Percentiles rank a stretch among this genome's conserved stretches.
Conservation (phyloP, 208 protist species). For the Novymonas esmeraldas region DNA sequence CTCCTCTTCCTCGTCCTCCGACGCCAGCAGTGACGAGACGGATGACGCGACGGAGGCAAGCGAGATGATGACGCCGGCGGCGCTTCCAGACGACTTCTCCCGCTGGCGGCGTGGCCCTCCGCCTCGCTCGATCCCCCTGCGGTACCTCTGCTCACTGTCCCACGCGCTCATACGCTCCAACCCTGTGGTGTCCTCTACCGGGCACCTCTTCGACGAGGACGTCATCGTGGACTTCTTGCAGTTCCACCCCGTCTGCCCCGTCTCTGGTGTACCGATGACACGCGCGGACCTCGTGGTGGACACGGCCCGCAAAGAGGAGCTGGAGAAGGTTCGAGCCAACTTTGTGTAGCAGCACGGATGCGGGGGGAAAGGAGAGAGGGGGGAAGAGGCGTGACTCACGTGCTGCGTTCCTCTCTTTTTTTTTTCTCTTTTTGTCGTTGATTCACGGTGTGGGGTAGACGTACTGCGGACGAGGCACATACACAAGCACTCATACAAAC, state of each 20-base stretch:
- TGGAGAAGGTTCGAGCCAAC: constrained; percentile 37
- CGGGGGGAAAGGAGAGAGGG: not conserved
- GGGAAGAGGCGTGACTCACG: not conserved
- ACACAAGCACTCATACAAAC: no score
- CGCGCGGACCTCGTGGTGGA: constrained; percentile 45
- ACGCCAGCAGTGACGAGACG: not conserved
- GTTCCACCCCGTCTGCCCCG: constrained; percentile 37
- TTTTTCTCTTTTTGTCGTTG: not conserved
- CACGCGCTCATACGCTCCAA: constrained; percentile 34
- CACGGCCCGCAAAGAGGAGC: constrained; percentile 37
- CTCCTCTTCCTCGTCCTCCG: not conserved
- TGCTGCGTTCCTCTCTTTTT: not conserved
- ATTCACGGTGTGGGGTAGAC: no score
- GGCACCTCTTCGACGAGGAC: constrained; percentile 50
- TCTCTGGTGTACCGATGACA: constrained; percentile 43
- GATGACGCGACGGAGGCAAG: not conserved
- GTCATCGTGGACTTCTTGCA: constrained; percentile 43
- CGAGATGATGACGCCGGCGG: not conserved
- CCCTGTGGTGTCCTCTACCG: constrained; percentile 50
- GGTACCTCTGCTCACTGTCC: constrained; percentile 54
- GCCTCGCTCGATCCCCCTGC: constrained; percentile 32
- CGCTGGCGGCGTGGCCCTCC: constrained; percentile 39
- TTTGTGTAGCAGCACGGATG: constrained; percentile 31
- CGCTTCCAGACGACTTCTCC: constrained; percentile 19
- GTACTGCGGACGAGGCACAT: no score